A percentile compares a stretch with the other conserved stretches of the same genome.
These are phyloP conservation scores for Nemania diffusa DNA, from an alignment of 2,329 filamentous ascomycete genomes.

Conservation along the genomic window DNA sequence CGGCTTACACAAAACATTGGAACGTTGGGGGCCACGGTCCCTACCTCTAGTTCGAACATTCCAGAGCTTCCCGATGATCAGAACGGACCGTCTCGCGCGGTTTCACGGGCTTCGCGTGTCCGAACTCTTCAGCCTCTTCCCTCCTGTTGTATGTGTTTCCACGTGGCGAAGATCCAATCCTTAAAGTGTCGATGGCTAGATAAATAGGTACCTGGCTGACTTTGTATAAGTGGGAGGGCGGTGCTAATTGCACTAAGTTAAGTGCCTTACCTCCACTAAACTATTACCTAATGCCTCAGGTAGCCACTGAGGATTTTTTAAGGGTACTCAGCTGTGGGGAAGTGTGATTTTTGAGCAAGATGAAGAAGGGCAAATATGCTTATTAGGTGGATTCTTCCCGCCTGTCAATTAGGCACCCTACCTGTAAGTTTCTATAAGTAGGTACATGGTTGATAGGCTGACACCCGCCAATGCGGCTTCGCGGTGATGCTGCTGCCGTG, in stretches of 20 bases:
- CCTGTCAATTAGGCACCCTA: not conserved
- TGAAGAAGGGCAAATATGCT: slow-evolving; percentile 13
- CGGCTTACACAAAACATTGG: not conserved
- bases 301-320: not conserved
- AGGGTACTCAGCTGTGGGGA: slow-evolving; percentile 22
- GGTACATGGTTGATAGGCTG: not conserved
- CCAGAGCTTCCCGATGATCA: not conserved
- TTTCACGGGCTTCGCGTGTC: slow-evolving; percentile 14
- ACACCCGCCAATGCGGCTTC: not conserved
- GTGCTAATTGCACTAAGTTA: slow-evolving; percentile 3
- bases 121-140: slow-evolving; percentile 23
- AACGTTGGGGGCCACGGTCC: not conserved
- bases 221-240: slow-evolving; percentile 17
- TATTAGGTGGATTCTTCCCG: slow-evolving; percentile 29
- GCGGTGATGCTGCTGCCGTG: not conserved
- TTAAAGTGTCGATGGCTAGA: slow-evolving; percentile 15
- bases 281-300: not conserved
- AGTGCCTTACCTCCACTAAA: not conserved
- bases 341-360: not conserved
- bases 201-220: too few relatives aligned
- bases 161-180: slow-evolving; percentile 29
- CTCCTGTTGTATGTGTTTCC: slow-evolving; percentile 17
- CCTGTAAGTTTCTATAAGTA: too few relatives aligned
- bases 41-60: not conserved
- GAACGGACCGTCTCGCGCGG: not conserved